Evolutionary conservation across 139 green algal genomes (phyloP), one percentile per base, ranked within the genome.

Genomic region (Raphidocelis subcapitata): DNA sequence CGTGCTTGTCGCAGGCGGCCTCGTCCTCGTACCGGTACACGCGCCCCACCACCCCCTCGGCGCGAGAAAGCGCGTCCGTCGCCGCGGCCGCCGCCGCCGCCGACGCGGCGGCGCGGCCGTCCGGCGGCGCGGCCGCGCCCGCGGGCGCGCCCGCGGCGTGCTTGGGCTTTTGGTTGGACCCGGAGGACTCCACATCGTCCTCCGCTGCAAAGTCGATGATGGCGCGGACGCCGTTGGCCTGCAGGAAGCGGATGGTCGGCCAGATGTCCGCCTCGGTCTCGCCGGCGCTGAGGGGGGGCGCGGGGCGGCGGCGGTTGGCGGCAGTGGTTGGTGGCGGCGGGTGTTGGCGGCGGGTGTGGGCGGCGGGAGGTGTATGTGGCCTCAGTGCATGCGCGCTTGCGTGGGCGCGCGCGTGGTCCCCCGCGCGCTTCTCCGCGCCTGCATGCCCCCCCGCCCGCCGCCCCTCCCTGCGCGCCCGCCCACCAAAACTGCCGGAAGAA

Each of bases 401-500:
- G n/a, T n/a, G n/a, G n/a, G n/a, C n/a, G n/a, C n/a, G n/a, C n/a
- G n/a, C n/a, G n/a, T n/a, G n/a, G n/a, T n/a, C n/a, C n/a, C n/a
- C n/a, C n/a, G n/a, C n/a, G n/a, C n/a, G n/a, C n/a, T n/a, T n/a
- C n/a, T n/a, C n/a, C n/a, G n/a, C n/a, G n/a, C n/a, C 31, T 68
- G 62, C 14, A 26, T 54, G 12, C 24, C 12, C 29, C 18, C n/a
- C 8, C 24, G 41, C 41, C 20, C 24, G 41, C 64, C 1, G 3
- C 24, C 16, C 67, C 61, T 60, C 88, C 87, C 89, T 54, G 85
- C 91, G 63, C 8, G 41, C 8, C 41, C 41, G 41, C 41, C 41
- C 41, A 49, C 41, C 93, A 95, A 72, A 97, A 97, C 66, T 97
- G 92, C 36, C 73, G 76, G 79, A 96, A 95, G 69, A 96, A 96